Conservation (phyloP, 345 rosid genomes). For the Sonneratia alba region DNA sequence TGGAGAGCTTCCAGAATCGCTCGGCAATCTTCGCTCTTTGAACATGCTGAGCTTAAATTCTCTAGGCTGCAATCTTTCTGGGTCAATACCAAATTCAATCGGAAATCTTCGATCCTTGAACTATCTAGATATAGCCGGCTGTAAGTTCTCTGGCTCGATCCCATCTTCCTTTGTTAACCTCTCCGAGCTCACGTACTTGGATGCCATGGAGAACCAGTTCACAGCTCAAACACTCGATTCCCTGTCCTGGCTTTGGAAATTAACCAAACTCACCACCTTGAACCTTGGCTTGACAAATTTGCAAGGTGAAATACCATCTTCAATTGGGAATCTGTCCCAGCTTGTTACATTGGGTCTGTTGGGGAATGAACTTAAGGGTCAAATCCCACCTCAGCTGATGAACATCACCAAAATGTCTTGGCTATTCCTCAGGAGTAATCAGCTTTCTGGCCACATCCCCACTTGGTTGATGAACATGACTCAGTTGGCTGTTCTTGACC, state of each 20-base stretch:
- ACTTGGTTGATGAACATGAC: constrained; percentile 4
- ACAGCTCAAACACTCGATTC: neutral
- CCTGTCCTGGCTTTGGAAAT: constrained; percentile 5
- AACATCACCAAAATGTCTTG: neutral
- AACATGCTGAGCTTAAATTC: neutral
- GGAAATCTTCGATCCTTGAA: constrained; percentile 8
- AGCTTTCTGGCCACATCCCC: neutral
- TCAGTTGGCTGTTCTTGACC: neutral
- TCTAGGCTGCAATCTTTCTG: neutral
- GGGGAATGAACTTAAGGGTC: constrained; percentile 1
- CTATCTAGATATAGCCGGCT: neutral
- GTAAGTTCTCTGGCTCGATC: constrained; percentile 11
- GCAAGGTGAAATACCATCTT: constrained; percentile 10
- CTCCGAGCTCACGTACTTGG: constrained; percentile 2
- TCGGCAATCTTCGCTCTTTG: neutral
- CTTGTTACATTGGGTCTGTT: neutral
- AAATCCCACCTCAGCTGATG: neutral
- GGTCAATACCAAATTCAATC: constrained; percentile 4
- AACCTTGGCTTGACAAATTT: neutral
- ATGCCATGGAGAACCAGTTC: neutral
- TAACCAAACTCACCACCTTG: neutral
- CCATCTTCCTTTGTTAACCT: constrained; percentile 18
- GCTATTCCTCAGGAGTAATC: neutral
- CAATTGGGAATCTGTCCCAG: constrained; percentile 9
- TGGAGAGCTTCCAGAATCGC: constrained; percentile 5